These are phyloP conservation scores for Cornus suecica DNA, from an alignment of 148 eudicot genomes.

Conservation along the genomic window DNA sequence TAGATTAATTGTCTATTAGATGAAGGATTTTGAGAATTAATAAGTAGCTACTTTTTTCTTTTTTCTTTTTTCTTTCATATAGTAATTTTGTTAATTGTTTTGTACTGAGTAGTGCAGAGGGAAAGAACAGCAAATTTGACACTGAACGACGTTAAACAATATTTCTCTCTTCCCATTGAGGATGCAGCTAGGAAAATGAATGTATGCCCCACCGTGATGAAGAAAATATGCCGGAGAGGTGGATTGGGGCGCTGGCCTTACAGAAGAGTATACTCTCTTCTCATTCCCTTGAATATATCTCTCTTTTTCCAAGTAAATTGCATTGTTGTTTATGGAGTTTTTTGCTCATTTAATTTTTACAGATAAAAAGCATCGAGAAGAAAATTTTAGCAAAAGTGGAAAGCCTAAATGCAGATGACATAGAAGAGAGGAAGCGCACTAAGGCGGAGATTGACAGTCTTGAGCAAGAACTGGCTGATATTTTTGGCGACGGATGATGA, in stretches of 20 bases:
- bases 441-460: constrained; percentile 25
- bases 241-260: constrained; percentile 57
- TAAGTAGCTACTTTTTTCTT: background rate
- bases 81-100: too few species aligned
- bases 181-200: constrained; percentile 31
- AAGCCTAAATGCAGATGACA: background rate
- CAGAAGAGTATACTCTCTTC: constrained; percentile 43
- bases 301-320: background rate
- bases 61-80: background rate
- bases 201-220: constrained; percentile 44
- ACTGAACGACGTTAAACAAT: constrained; percentile 31
- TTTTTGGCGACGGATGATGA: too few species aligned
- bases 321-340: background rate
- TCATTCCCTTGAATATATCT: background rate
- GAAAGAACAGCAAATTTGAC: constrained; percentile 38
- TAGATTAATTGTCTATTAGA: background rate
- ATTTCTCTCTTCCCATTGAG: constrained; percentile 34
- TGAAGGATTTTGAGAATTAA: too few species aligned
- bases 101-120: constrained; percentile 37
- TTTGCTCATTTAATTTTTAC: constrained; percentile 2
- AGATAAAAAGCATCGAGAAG: constrained; percentile 48
- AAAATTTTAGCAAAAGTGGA: constrained; percentile 20
- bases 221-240: constrained; percentile 40
- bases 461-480: constrained; percentile 15
- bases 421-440: constrained; percentile 11